Conservation (phyloP, 345 rosid species). For the Boechera retrofracta region DNA sequence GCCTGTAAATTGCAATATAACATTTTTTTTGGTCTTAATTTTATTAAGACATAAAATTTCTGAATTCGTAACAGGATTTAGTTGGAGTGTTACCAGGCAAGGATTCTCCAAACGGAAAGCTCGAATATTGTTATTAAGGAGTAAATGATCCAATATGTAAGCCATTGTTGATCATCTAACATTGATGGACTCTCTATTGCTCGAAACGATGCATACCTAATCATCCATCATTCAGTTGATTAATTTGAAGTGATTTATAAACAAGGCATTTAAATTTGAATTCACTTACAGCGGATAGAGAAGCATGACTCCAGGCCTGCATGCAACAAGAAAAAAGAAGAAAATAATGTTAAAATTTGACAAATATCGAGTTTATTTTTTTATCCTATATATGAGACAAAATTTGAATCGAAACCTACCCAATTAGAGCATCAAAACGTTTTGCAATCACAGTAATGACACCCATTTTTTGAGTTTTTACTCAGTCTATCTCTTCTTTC, state of each 20-base stretch:
- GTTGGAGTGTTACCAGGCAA: slow-evolving; percentile 60
- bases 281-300: slow-evolving; percentile 83
- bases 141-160: slow-evolving; percentile 94
- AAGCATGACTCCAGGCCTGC: slow-evolving; percentile 93
- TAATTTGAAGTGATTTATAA: not conserved
- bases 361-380: not conserved
- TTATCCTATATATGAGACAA: not conserved
- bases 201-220: slow-evolving; percentile 83
- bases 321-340: not conserved
- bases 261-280: not conserved
- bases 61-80: not conserved
- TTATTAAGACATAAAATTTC: no score
- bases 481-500: not conserved
- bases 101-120: slow-evolving; percentile 65
- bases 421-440: slow-evolving; percentile 67
- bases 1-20: slow-evolving; percentile 46
- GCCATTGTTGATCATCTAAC: slow-evolving; percentile 93
- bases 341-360: not conserved
- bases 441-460: slow-evolving; percentile 56
- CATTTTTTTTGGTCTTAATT: no score
- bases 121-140: slow-evolving; percentile 82
- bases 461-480: slow-evolving; percentile 56
- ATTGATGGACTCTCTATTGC: slow-evolving; percentile 90
- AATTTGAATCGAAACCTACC: slow-evolving; percentile 47
- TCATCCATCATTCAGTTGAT: not conserved